A percentile compares a stretch with the other conserved stretches of the same genome.
phyloP scores from a whole-genome alignment of 768 basidiomycete genomes.

The Amyloporia xantha region DNA sequence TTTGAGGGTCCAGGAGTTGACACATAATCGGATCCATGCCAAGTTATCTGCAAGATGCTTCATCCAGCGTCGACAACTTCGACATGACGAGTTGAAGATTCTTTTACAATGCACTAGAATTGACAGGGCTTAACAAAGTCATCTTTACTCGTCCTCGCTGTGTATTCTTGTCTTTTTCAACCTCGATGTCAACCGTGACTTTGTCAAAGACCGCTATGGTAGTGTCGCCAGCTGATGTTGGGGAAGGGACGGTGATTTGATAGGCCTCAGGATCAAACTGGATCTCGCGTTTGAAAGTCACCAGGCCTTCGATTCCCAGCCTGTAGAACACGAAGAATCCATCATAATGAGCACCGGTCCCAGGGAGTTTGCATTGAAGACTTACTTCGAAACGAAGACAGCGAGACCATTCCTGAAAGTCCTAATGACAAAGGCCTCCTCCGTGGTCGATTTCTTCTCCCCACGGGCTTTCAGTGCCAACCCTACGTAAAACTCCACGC shows the following conservation, averaged over 20 bases:
- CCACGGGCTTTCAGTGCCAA: constrained; percentile 75
- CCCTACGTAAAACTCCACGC: constrained; percentile 96
- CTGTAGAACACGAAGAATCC: constrained; percentile 32
- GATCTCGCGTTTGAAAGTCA: constrained; percentile 88
- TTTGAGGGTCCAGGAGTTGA: no score
- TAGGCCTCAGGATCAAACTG: constrained; percentile 92
- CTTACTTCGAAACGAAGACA: constrained; percentile 94
- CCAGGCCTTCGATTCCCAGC: constrained; percentile 88
- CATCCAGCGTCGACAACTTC: no score
- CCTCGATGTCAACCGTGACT: constrained; percentile 81
- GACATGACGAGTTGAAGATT: no score
- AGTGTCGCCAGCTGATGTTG: constrained; percentile 32
- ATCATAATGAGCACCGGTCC: no score
- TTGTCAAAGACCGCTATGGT: constrained; percentile 90
- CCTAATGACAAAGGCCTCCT: constrained; percentile 91
- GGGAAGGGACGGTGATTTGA: constrained; percentile 61
- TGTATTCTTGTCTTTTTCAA: constrained; percentile 93
- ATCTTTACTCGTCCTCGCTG: constrained; percentile 87
- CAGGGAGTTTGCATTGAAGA: no score
- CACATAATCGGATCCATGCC: no score
- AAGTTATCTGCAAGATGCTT: no score
- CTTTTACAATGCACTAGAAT: constrained; percentile 38
- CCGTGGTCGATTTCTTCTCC: constrained; percentile 37
- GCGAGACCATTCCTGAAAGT: constrained; percentile 92
- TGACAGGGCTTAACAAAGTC: constrained; percentile 63